Evolutionary conservation across 768 basidiomycete species (phyloP), one percentile per base, ranked within the genome.

Genomic region (Pleurotus sapidus): DNA sequence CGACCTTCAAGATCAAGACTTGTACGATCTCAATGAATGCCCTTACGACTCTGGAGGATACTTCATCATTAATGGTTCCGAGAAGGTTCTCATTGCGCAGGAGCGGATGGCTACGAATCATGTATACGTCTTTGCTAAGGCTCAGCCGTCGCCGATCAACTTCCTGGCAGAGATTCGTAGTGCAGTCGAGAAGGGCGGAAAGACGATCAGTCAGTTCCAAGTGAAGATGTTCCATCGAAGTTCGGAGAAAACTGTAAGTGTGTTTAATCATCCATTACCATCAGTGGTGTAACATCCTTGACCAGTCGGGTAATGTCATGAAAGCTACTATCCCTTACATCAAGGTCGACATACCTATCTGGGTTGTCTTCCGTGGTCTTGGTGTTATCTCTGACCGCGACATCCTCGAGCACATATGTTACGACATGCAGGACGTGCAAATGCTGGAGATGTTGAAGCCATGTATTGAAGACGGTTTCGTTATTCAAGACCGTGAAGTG

Each of bases 51-150:
- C 95, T 39, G 97, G 97, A 71, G 97, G 97, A 49, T 99, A 99
- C 71, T 99, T 99, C 71, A 93, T 99, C 68, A 98, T 99, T 76
- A 98, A 98, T 64, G 97, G 97, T 11, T 98, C 97, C 2, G 97
- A 99, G 71, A 99, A 99, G 72, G 97, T 99, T n/a, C 80, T 99
- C 60, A 99, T 99, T 71, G 97, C 97, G 1, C 97, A 99, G 72
- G 97, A 99, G 71, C 87, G 97, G 53, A 98, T 98, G 95, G 96
- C 97, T 8, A 95, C 94, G 20, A 99, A 99, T 75, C 95, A 97
- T 67, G 97, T 99, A 62, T 99, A 98, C 72, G 95, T 98, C 53
- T 99, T 99, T 67, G 94, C 95, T 51, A 99, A 98, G 74, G 93
- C 93, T 0, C 93, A 96, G 63, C 95, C 96, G 3, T 95, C 94